These are phyloP conservation scores for Hymenoscyphus linearis DNA, from an alignment of 2,329 filamentous ascomycete genomes.

Conservation along the genomic window DNA sequence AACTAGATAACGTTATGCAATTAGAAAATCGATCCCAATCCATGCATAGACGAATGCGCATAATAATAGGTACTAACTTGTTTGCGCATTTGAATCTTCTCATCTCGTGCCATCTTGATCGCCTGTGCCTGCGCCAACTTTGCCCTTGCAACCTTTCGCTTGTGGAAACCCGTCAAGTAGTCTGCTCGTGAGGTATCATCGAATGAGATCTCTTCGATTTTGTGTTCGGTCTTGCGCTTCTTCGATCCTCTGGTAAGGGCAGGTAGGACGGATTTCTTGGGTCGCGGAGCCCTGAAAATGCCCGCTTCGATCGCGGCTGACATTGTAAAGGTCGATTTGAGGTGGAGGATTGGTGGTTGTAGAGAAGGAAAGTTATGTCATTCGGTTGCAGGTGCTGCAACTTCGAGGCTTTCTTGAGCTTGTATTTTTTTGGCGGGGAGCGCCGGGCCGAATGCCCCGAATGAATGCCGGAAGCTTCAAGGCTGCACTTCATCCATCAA, in stretches of 20 bases:
- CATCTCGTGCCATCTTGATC: constrained; percentile 69
- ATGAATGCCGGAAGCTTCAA: not conserved
- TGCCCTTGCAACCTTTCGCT: constrained; percentile 80
- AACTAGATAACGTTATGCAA: constrained; percentile 49
- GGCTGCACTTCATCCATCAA: constrained; percentile 5
- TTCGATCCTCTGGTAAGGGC: constrained; percentile 46
- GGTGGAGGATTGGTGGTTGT: not conserved
- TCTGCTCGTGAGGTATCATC: constrained; percentile 74
- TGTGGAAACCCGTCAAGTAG: constrained; percentile 93
- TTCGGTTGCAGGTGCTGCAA: not conserved
- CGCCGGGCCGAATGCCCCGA: not conserved
- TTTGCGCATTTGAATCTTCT: constrained; percentile 67
- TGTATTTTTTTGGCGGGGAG: constrained; percentile 9
- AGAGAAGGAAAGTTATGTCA: not conserved
- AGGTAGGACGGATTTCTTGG: constrained; percentile 52
- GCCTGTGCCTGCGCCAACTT: constrained; percentile 82
- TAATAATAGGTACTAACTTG: constrained; percentile 52
- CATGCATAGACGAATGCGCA: not conserved
- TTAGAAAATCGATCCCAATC: constrained; percentile 6
- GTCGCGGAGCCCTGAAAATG: constrained; percentile 53
- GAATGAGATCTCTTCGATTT: constrained; percentile 78
- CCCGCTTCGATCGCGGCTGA: constrained; percentile 10
- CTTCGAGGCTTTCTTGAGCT: not conserved
- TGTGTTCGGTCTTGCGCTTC: constrained; percentile 52
- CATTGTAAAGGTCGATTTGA: not conserved